A percentile compares a stretch with the other conserved stretches of the same genome.
These are phyloP conservation scores for Cardamine resedifolia DNA, from an alignment of 345 rosid species.

Conservation along the genomic window DNA sequence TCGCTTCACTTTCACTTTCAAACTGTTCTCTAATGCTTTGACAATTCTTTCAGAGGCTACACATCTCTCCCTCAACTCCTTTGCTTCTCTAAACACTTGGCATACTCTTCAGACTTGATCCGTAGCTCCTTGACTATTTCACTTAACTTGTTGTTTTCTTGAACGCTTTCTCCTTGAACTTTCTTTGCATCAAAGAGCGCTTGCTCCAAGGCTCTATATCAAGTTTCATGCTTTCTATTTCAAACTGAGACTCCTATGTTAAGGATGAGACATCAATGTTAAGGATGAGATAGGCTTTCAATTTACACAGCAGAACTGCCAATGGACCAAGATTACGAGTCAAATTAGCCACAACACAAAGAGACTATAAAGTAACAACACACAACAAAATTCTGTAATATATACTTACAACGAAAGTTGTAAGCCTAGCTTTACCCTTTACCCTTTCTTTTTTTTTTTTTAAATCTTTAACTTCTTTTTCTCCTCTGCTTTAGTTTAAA, in stretches of 20 bases:
- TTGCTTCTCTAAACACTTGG: slow-evolving; percentile 43
- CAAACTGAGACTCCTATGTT: slow-evolving; percentile 75
- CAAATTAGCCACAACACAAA: background rate
- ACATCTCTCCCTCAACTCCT: slow-evolving; percentile 45
- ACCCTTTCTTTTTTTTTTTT: too few species aligned
- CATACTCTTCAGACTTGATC: slow-evolving; percentile 36
- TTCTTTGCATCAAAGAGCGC: slow-evolving; percentile 51
- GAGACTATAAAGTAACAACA: too few species aligned
- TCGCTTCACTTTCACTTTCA: slow-evolving; percentile 35
- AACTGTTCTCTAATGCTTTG: slow-evolving; percentile 43
- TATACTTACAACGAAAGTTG: too few species aligned
- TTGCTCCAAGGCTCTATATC: slow-evolving; percentile 60
- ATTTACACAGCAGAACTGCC: background rate
- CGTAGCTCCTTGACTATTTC: slow-evolving; percentile 48
- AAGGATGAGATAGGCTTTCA: slow-evolving; percentile 50
- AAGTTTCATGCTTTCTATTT: slow-evolving; percentile 76
- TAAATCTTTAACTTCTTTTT: too few species aligned
- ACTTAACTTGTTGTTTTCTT: slow-evolving; percentile 22
- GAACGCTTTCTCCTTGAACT: slow-evolving; percentile 43
- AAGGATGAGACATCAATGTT: too few species aligned
- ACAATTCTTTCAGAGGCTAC: slow-evolving; percentile 40
- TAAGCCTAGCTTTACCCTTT: too few species aligned
- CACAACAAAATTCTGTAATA: too few species aligned
- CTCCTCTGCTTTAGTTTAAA: background rate
- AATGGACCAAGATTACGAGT: background rate